These are phyloP conservation scores for Cyclocybe cylindracea DNA, from an alignment of 768 basidiomycete genomes.

Conservation along the genomic window DNA sequence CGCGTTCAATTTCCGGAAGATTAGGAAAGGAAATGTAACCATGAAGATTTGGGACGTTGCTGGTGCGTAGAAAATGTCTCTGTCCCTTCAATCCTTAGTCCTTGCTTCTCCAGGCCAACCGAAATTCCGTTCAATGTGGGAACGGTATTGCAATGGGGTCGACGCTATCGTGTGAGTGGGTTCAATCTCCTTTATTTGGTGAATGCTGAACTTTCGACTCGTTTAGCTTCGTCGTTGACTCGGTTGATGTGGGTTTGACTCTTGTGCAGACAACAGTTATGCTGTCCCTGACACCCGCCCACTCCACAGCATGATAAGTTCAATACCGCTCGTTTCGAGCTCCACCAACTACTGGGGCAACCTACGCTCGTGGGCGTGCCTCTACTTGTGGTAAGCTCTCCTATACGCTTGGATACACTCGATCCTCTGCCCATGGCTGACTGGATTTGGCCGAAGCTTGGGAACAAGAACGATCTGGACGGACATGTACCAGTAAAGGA, in stretches of 20 bases:
- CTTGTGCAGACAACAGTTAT: background rate
- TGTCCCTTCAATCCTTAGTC: conserved; percentile 1
- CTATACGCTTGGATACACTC: background rate
- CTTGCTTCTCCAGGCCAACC: conserved; percentile 65
- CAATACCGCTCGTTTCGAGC: conserved; percentile 79
- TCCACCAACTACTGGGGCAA: conserved; percentile 77
- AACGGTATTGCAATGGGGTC: conserved; percentile 89
- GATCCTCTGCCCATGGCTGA: no score
- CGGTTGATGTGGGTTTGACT: conserved; percentile 68
- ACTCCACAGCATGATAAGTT: conserved; percentile 70
- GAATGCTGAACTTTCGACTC: background rate
- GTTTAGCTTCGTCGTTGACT: conserved; percentile 88
- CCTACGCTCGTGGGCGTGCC: conserved; percentile 71
- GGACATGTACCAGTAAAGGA: conserved; percentile 80
- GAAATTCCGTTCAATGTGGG: conserved; percentile 95
- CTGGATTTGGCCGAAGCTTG: conserved; percentile 50
- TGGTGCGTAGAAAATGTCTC: conserved; percentile 44
- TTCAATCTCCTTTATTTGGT: background rate
- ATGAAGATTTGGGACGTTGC: conserved; percentile 97
- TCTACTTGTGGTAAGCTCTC: conserved; percentile 69
- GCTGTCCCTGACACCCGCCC: background rate
- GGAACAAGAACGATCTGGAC: conserved; percentile 91
- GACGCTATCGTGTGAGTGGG: conserved; percentile 84
- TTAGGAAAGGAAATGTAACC: conserved; percentile 86
- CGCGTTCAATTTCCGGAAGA: conserved; percentile 88